These are phyloP conservation scores for Globisporangium paroecandrum DNA, from an alignment of 352 stramenopile species.

Conservation along the genomic window DNA sequence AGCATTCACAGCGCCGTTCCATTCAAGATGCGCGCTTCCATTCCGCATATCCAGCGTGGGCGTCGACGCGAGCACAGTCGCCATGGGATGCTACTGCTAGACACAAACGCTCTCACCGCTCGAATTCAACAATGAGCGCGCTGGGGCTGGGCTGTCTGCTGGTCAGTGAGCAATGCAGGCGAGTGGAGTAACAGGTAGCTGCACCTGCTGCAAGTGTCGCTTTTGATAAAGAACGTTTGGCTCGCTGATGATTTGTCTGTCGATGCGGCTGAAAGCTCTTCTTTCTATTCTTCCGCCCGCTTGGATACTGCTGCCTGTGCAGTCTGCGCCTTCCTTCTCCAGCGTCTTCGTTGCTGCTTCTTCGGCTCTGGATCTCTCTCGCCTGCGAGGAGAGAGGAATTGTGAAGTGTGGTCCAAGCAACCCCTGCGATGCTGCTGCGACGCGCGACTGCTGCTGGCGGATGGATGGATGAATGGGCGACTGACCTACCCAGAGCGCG, in stretches of 20 bases:
- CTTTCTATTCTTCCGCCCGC: conserved; percentile 1
- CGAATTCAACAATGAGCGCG: conserved; percentile 3
- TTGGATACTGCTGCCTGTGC: background rate
- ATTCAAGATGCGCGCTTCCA: background rate
- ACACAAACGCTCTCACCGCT: background rate
- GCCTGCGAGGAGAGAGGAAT: background rate
- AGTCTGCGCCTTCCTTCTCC: background rate
- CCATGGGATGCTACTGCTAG: background rate
- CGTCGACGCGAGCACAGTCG: background rate
- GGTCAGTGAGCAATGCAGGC: background rate
- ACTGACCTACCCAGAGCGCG: background rate
- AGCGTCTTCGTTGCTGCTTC: background rate
- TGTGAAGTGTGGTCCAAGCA: background rate
- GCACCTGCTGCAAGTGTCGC: background rate
- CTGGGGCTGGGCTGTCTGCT: background rate
- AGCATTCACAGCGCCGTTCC: background rate
- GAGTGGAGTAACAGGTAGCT: background rate
- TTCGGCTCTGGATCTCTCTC: conserved; percentile 2
- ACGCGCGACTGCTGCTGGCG: background rate
- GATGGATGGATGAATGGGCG: background rate
- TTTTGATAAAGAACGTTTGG: background rate
- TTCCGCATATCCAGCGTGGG: background rate
- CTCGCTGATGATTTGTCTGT: background rate
- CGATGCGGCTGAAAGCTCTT: background rate
- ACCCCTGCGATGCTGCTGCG: conserved; percentile 2